Base-by-base conservation (phyloP, 148 eudicot genomes). In the Linanthus parryae region DNA sequence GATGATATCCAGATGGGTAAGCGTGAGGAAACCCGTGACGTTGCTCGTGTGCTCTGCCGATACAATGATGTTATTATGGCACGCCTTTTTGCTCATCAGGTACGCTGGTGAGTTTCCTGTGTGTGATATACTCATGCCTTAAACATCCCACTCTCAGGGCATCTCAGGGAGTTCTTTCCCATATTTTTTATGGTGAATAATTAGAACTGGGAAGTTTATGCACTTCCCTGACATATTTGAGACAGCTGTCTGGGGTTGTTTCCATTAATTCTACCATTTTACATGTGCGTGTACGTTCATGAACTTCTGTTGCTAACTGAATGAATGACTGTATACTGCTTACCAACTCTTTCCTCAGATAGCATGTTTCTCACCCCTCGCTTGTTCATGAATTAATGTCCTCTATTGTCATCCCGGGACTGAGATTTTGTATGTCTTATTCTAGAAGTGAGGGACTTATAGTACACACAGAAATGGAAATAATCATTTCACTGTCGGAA, bases 51-150 rank as follows among this genome's bases (percentile, higher is more conserved):
- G 17, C 71, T 92, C 27, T 87, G 73, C 44, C 80, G 96, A 66
- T 92, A 92, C 71, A 92, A 87, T 64, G 96, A 92, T 58, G 76
- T 92, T 56, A 73, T 92, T 57, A 92, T 92, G 99, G 99, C 99
- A n/a, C 99, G 99, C 48, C 85, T 92, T 44, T 92, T 92, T 82
- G 96, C 83, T 48, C 99, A 92, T 73, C 88, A 92, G 98, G 98
- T 91, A 73, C 59, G 78, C 56, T 61, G 64, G 66, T 66, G 73
- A 72, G 74, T 68, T 49, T 61, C 44, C 57, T 7, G 6, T 39
- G 16, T 52, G 19, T 40, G 17, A 24, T 44, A 23, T 29, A 45
- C 7, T n/a, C n/a, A n/a, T n/a, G n/a, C n/a, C n/a, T n/a, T n/a
- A n/a, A n/a, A n/a, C n/a, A n/a, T n/a, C n/a, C n/a, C n/a, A n/a